Conservation (phyloP, 768 basidiomycete species). For the Serpula lacrymans region DNA sequence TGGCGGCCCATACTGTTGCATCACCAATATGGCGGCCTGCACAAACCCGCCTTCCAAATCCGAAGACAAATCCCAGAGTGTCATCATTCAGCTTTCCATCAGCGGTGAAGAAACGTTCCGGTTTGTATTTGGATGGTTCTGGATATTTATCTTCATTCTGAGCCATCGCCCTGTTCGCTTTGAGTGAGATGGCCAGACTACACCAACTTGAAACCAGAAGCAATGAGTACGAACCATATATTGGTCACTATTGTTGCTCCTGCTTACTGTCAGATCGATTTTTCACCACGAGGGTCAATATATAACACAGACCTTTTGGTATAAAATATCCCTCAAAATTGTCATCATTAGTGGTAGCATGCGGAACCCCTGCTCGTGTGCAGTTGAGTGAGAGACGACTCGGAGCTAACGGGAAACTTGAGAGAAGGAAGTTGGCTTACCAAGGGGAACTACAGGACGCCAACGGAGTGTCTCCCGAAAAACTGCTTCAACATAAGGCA, state of each 20-base stretch:
- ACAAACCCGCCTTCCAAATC: slow-evolving; percentile 36
- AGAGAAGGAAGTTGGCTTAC: slow-evolving; percentile 12
- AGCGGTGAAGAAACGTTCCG: slow-evolving; percentile 20
- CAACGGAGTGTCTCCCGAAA: slow-evolving; percentile 33
- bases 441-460: slow-evolving; percentile 32
- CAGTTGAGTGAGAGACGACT: background rate
- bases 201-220: too few species aligned
- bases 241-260: slow-evolving; percentile 29
- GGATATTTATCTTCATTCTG: slow-evolving; percentile 29
- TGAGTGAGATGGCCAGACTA: too few species aligned
- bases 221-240: slow-evolving; percentile 13
- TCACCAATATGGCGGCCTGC: slow-evolving; percentile 44
- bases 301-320: slow-evolving; percentile 40
- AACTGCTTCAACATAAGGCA: slow-evolving; percentile 25
- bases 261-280: slow-evolving; percentile 9
- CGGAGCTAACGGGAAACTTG: slow-evolving; percentile 1
- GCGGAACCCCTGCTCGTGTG: slow-evolving; percentile 27
- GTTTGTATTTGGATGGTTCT: slow-evolving; percentile 25
- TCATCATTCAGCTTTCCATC: slow-evolving; percentile 24
- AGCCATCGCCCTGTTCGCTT: slow-evolving; percentile 21
- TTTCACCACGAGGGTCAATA: background rate
- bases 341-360: slow-evolving; percentile 35
- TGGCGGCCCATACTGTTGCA: slow-evolving; percentile 35
- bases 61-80: slow-evolving; percentile 27
- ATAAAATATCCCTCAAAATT: slow-evolving; percentile 49